phyloP scores from a whole-genome alignment of 352 stramenopile genomes.

The Hyaloperonospora brassicae region DNA sequence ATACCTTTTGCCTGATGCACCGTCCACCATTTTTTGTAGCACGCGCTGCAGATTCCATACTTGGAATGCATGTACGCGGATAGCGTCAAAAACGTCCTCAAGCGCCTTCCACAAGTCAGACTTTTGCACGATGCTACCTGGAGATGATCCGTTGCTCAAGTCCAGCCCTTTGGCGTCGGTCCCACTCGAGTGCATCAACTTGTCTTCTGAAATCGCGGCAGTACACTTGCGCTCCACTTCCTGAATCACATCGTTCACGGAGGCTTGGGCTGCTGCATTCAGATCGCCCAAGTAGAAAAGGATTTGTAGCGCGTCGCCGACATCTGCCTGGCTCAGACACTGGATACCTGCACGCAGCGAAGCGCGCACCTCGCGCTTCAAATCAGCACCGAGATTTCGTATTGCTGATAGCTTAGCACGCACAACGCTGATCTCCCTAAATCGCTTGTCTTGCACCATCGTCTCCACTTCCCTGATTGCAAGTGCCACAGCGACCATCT shows the following conservation, averaged over 20 bases:
- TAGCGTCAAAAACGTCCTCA: constrained; percentile 67
- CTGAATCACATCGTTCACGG: constrained; percentile 78
- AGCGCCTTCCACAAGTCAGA: constrained; percentile 75
- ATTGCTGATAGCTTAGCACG: constrained; percentile 42
- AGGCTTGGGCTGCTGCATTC: constrained; percentile 54
- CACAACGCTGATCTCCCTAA: constrained; percentile 63
- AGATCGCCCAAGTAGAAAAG: constrained; percentile 68
- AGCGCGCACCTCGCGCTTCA: constrained; percentile 49
- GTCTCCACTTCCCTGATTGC: constrained; percentile 70
- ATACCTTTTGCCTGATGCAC: constrained; percentile 39
- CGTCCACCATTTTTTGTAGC: constrained; percentile 66
- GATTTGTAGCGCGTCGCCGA: constrained; percentile 71
- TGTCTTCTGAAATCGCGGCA: constrained; percentile 51
- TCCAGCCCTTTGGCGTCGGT: constrained; percentile 16
- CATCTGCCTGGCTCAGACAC: constrained; percentile 52
- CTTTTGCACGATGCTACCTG: constrained; percentile 37
- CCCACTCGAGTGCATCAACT: constrained; percentile 31
- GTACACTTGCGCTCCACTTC: constrained; percentile 65
- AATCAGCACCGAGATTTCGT: constrained; percentile 33
- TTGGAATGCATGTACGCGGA: constrained; percentile 60
- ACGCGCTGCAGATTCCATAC: constrained; percentile 86
- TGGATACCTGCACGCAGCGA: constrained; percentile 45
- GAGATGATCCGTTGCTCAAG: constrained; percentile 24
- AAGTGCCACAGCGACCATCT: constrained; percentile 54
- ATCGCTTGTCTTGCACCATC: constrained; percentile 41